A percentile compares a stretch with the other conserved stretches of the same genome.
Evolutionary conservation across 371 early-diverging fungal genomes (phyloP).

Genomic region (Mucor lusitanicus): DNA sequence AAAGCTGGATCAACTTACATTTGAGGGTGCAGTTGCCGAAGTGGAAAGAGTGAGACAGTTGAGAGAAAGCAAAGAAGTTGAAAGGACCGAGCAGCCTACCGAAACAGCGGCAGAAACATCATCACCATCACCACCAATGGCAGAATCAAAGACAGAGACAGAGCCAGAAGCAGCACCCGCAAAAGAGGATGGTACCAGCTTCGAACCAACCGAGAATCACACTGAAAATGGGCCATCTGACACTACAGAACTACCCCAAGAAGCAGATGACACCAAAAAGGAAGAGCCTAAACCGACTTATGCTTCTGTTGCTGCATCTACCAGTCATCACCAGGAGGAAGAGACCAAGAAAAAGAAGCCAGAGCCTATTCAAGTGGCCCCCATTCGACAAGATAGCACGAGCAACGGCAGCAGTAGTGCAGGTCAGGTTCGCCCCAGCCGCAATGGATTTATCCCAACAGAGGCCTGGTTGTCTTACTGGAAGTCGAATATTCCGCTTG

Average conservation of each 20-base stretch:
- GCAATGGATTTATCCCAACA: constrained; percentile 15
- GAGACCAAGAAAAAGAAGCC: background rate
- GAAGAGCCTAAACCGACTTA: background rate
- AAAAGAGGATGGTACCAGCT: background rate
- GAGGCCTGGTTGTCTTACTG: constrained; percentile 45
- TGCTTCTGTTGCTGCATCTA: background rate
- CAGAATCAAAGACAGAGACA: background rate
- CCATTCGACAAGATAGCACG: background rate
- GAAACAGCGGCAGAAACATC: background rate
- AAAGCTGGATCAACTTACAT: constrained; percentile 61
- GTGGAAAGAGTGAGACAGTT: constrained; percentile 51
- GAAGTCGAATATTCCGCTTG: constrained; percentile 68
- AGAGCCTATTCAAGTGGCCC: background rate
- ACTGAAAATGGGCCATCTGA: background rate
- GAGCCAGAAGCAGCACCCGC: background rate
- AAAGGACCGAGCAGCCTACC: background rate
- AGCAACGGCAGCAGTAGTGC: background rate
- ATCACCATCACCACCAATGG: background rate
- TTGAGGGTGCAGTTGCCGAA: constrained; percentile 63
- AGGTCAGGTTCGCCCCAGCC: background rate
- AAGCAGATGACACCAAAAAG: background rate
- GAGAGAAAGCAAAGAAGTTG: constrained; percentile 28
- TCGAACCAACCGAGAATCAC: background rate
- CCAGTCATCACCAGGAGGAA: background rate
- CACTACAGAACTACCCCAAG: background rate